A percentile compares a stretch with the other conserved stretches of the same genome.
Conservation (phyloP, 257 asterid species). For the Osmanthus fragrans region DNA sequence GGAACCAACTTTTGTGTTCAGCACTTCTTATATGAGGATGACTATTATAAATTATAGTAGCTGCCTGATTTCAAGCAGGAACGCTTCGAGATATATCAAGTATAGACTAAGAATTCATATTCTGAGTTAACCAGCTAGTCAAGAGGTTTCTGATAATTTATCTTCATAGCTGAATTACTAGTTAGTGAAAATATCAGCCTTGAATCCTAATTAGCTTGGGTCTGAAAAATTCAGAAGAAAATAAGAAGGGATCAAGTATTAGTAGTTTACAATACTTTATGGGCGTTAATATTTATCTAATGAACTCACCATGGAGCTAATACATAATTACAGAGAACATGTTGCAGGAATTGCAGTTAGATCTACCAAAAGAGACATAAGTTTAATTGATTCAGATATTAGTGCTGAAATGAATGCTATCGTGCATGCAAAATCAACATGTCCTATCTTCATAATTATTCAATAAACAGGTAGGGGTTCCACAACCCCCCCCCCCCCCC, state of each 20-base stretch:
- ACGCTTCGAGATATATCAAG: slow-evolving; percentile 8
- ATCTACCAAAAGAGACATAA: neutral
- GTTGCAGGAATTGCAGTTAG: neutral
- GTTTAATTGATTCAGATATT: neutral
- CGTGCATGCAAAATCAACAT: neutral
- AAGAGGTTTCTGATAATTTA: neutral
- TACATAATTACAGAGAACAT: neutral
- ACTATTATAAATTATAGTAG: neutral
- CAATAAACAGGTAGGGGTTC: neutral
- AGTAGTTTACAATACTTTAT: neutral
- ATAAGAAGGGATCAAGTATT: neutral
- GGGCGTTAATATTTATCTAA: neutral
- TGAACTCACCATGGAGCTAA: neutral
- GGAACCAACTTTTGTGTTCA: slow-evolving; percentile 19
- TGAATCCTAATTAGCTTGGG: neutral
- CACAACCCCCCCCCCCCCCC: neutral
- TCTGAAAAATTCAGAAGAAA: neutral
- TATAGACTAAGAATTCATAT: neutral
- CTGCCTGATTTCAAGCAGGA: neutral
- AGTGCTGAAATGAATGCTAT: neutral
- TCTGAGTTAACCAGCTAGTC: neutral
- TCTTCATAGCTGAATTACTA: neutral
- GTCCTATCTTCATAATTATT: neutral
- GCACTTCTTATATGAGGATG: slow-evolving; percentile 17
- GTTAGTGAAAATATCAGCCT: neutral